Evolutionary conservation across 805 yeast species (phyloP), one percentile per base, ranked within the genome.

Genomic region (Wickerhamiella sergipiensis): DNA sequence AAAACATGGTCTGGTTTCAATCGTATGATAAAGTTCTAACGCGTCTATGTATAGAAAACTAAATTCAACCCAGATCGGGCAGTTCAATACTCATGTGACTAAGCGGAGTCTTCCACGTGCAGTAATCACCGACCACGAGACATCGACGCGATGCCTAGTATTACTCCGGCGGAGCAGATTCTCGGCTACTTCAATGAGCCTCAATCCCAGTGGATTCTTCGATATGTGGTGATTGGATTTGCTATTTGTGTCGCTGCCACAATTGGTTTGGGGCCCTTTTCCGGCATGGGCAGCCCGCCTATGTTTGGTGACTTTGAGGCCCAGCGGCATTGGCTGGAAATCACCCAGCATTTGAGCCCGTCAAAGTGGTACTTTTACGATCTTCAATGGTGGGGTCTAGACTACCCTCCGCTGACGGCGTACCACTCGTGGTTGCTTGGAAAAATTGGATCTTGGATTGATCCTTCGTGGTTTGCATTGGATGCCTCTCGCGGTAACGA

Each of bases 301-400:
- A 78, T 86, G 78, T 80, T 71, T 70, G 98, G 98, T 6, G 98
- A 92, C 64, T 90, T 92, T 61, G 98, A 92, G 65, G 97, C 97
- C 0, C 98, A 92, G 65, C 76, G 98, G 57, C 98, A 90, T 65
- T 92, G 98, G 98, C 75, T 92, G 77, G 98, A 92, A 64, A 71
- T 90, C 49, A 90, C 97, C 0, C 79, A 73, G 40, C 79, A 80
- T 58, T 64, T 89, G 47, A 92, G 95, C 0, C 66, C 86, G 0
- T 65, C 69, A 0, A 58, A 83, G 55, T 92, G 98, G 98, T 92
- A 92, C 63, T 85, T 75, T 69, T 87, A 80, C 65, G 96, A 92
- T 63, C 71, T 88, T 45, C 79, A 80, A 57, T 88, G 90, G 69
- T 92, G 98, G 97, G 96, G 97, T 0, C 72, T 92, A 36, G 98